Evolutionary conservation across 345 rosid species (phyloP).

Genomic region (Melaleuca alternifolia): DNA sequence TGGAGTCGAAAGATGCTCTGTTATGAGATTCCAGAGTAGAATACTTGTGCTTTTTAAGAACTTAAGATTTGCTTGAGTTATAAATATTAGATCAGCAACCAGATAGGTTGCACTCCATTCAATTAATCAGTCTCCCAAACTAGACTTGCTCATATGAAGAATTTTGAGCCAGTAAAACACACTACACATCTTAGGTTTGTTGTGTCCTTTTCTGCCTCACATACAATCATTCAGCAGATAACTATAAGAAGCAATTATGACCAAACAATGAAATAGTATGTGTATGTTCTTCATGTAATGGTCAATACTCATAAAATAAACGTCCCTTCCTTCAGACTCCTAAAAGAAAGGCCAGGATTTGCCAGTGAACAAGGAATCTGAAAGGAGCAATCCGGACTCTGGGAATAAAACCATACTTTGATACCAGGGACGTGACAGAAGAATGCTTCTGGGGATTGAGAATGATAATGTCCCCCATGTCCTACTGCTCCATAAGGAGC

Average conservation of each 20-base stretch:
- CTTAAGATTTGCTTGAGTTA: not conserved
- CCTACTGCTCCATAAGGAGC: conserved; percentile 87
- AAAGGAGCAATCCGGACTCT: not conserved
- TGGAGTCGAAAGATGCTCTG: not conserved
- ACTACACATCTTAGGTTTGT: not conserved
- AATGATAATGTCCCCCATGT: conserved; percentile 92
- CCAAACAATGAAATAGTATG: not conserved
- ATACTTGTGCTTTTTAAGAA: not conserved
- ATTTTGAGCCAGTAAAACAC: not conserved
- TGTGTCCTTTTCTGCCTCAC: not conserved
- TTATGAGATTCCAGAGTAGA: not conserved
- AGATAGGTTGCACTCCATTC: not conserved
- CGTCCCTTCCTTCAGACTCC: not conserved
- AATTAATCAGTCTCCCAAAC: not conserved
- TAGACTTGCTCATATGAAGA: not conserved
- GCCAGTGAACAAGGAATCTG: not conserved
- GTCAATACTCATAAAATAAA: not conserved
- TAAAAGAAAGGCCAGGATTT: not conserved
- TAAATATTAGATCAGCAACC: not conserved
- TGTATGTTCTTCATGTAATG: not conserved
- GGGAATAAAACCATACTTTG: conserved; percentile 32
- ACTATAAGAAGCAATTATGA: not conserved
- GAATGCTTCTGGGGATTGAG: conserved; percentile 95
- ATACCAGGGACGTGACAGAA: conserved; percentile 94
- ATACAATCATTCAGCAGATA: not conserved